Base-by-base conservation (phyloP, 1,284 basidiomycete species). In the Leccinum huronense region DNA sequence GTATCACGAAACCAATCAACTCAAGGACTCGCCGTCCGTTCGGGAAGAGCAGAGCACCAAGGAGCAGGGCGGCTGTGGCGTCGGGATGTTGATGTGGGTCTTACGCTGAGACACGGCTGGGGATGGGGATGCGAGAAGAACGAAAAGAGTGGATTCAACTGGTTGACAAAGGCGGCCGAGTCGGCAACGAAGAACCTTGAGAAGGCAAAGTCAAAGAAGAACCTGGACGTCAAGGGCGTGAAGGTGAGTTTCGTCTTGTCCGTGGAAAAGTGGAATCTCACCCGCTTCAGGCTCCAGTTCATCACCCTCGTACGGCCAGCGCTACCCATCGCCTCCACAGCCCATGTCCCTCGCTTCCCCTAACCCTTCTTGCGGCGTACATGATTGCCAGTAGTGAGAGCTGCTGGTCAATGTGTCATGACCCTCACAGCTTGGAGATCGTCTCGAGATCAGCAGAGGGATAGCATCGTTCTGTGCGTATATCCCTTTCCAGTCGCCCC, bases 21-120 rank as follows among this genome's bases (percentile, higher is more conserved):
- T 96, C 1, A 76, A 78, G 40, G 88, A 93, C 65, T 89, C 91
- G 3, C 92, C 0, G 76, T 78, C 56, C 93, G 83, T 75, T 96
- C 75, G 91, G 95, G 79, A 84, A 85, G 73, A 87, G 88, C 48
- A 93, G 23, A 27, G 23, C 23, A 27, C 94, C 11, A 90, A 83
- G 60, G 78, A 86, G 62, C 79, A 83, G 45, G 93, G 93, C 2
- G 94, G 94, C 1, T 94, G 91, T 73, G 91, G 90, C 2, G 87
- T 92, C 2, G 94, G 94, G 13, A 95, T 95, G 93, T 80, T 95
- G 66, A 94, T 96, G 92, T 95, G 90, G 84, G 94, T 1, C 80
- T 96, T 58, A 82, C 92, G n/a, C 78, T 95, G 68, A 81, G 94
- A 59, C 93, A 95, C 76, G 94, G 93, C 1, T 97, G 94, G 94